These are phyloP conservation scores for Penicillium sclerotigenum DNA, from an alignment of 2,329 filamentous ascomycete genomes.

Conservation along the genomic window DNA sequence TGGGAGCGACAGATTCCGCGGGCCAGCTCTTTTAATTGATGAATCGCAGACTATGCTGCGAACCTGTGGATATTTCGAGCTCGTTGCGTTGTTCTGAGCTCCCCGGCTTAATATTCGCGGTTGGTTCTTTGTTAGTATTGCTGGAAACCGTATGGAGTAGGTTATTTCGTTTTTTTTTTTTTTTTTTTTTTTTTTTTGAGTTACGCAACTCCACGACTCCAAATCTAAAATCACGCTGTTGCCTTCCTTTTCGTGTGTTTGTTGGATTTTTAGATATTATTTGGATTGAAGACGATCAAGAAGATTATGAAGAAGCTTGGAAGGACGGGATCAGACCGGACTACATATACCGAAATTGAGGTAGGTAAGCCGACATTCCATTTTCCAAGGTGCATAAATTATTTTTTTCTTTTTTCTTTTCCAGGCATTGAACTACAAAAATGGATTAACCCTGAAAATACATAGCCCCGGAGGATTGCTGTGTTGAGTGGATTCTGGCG, in stretches of 20 bases:
- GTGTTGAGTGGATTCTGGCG: not conserved
- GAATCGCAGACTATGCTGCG: constrained; percentile 16
- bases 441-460: not conserved
- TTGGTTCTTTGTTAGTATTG: not conserved
- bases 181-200: not conserved
- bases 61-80: not conserved
- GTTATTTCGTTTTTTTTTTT: not conserved
- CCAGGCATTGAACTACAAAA: too few relatives aligned
- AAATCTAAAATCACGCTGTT: too few relatives aligned
- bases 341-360: not conserved
- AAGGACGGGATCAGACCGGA: too few relatives aligned
- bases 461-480: not conserved
- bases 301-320: too few relatives aligned
- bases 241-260: too few relatives aligned
- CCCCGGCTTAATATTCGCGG: too few relatives aligned
- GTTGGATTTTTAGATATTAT: too few relatives aligned
- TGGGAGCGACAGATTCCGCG: constrained; percentile 20
- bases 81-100: not conserved
- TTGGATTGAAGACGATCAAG: too few relatives aligned
- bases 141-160: not conserved
- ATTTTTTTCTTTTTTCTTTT: not conserved
- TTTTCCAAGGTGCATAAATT: not conserved
- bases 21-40: constrained; percentile 14
- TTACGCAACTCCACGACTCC: too few relatives aligned
- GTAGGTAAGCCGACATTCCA: not conserved